Evolutionary conservation across 1,139 yeast species (phyloP), one percentile per base, ranked within the genome.

Genomic region (Suzukiozyma palmioleophila): DNA sequence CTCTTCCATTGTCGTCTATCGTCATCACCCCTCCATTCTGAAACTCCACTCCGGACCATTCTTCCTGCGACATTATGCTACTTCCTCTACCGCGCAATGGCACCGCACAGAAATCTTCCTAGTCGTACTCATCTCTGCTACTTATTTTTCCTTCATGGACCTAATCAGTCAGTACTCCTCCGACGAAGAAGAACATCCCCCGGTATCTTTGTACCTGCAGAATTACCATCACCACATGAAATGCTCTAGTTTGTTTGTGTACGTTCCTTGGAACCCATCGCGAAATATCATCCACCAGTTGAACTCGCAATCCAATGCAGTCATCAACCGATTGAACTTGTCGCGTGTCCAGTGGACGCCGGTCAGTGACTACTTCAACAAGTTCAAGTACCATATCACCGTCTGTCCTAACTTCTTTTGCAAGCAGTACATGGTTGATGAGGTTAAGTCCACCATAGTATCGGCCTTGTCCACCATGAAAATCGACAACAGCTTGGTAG

Each of bases 111-210:
- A 7, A 18, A 18, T 18, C 22, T 4, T 7, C 7, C 22, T 18
- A 18, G 22, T 18, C 22, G 22, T 7, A 4, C 7, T 18, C 22
- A 4, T 18, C 22, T 18, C 22, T 18, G 4, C 22, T 7, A 4
- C 7, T 18, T 18, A 4, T 18, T 18, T 18, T 18, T 18, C 7
- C 22, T 18, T 15, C 26, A 46, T 46, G 49, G 47, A 46, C 16
- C 32, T 42, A 12, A 46, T 46, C 9, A 41, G 37, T 32, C 38
- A 41, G 15, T 46, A 46, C 34, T 26, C 42, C 30, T 43, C 48
- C 9, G 44, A 43, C 29, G 13, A 10, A 11, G 40, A 33, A 15
- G 31, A 16, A 9, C 31, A 8, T 8, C 14, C 31, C 9, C 14
- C 4, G 31, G 14, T 28, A n/a, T 14, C 31, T 3, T 4, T 28